Base-by-base conservation (phyloP, 345 rosid species). In the Hibiscus syriacus region DNA sequence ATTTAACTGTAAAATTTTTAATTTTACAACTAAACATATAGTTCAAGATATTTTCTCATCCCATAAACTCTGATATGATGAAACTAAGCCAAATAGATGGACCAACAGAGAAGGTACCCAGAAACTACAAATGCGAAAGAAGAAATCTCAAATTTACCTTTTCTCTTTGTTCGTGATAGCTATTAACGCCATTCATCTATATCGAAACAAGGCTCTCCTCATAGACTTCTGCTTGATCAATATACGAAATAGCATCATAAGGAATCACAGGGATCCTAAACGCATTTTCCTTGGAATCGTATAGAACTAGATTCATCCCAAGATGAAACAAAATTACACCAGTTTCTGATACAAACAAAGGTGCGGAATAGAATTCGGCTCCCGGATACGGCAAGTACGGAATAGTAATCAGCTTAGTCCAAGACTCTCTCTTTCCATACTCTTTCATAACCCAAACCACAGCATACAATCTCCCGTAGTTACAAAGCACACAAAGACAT, bases 401-500 rank as follows among this genome's bases (percentile, higher is more conserved):
- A 5, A 64, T 6, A 10, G 53, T 43, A 46, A 64, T 1, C 53
- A 64, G 8, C 54, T 43, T 64, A 43, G 67, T 22, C 67, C 67
- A 64, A 23, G 54, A 43, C 38, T 41, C 67, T 62, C 52, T 62
- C 67, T 13, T 45, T 52, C 70, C 67, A 62, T 22, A 41, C 20
- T 62, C 67, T 32, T 10, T 45, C 67, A 64, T 64, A 43, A 64
- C 54, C 67, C 67, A 64, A 43, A 64, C 54, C 6, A 43, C 67
- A 64, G 50, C 50, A 64, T 64, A 6, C 20, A 27, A 3, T 23
- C 54, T 23, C 34, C 2, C 53, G 4, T 6, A 25, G 16, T 25
- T 8, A 17, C 68, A 41, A 64, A 45, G 38, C 55, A 64, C 55
- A n/a, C 68, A 64, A 3, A 64, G 68, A 26, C 23, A 45, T 6